A percentile compares a stretch with the other conserved stretches of the same genome.
phyloP scores from a whole-genome alignment of 305 asterid species.

The Petunia hybrid region DNA sequence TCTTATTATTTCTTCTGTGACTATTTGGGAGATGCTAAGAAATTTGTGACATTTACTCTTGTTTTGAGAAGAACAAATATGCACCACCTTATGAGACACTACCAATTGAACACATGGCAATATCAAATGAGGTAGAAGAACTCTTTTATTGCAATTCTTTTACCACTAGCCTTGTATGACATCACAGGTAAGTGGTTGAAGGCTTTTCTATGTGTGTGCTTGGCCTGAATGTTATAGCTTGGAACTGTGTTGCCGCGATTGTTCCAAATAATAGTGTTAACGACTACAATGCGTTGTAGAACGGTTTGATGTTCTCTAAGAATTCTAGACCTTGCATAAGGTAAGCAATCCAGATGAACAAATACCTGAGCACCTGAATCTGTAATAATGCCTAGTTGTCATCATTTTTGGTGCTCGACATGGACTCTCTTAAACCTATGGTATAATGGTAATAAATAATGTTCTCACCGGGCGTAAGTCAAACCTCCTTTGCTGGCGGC shows the following conservation, averaged over 20 bases:
- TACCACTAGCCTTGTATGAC: slow-evolving; percentile 1
- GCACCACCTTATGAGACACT: background rate
- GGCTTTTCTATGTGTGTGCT: background rate
- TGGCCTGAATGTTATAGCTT: background rate
- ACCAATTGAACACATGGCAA: background rate
- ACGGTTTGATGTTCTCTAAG: background rate
- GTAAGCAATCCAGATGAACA: background rate
- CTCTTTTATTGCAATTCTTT: background rate
- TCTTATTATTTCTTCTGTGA: background rate
- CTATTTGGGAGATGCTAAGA: slow-evolving; percentile 2
- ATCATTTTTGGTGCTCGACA: slow-evolving; percentile 1
- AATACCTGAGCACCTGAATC: slow-evolving; percentile 1
- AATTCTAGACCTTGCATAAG: slow-evolving; percentile 1
- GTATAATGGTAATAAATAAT: background rate
- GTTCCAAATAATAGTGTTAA: background rate
- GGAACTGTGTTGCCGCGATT: background rate
- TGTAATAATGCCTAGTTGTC: slow-evolving; percentile 8
- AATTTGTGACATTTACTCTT: background rate
- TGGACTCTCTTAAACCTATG: slow-evolving; percentile 1
- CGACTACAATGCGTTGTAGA: slow-evolving; percentile 12
- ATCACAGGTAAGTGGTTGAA: background rate
- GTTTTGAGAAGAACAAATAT: background rate
- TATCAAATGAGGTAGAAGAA: background rate
- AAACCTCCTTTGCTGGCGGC: slow-evolving; percentile 9
- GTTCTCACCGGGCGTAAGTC: background rate